These are phyloP conservation scores for Ophiocytium majus DNA, from an alignment of 352 stramenopile species.

Conservation along the genomic window DNA sequence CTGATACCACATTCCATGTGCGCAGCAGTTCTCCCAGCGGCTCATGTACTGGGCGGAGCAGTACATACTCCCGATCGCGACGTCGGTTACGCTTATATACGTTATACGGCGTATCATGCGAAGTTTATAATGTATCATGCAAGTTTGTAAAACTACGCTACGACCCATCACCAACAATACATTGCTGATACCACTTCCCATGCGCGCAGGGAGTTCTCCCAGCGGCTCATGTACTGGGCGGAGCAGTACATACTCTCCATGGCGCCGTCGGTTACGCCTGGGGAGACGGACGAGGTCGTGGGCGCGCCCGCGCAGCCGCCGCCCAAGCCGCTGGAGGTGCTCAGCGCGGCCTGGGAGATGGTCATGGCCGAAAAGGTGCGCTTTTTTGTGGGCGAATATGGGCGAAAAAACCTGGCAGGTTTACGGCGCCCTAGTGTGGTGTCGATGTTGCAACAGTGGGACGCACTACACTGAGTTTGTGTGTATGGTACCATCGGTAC, in stretches of 20 bases:
- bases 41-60: conserved; percentile 72
- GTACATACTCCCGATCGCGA: conserved; percentile 52
- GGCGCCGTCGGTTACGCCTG: conserved; percentile 34
- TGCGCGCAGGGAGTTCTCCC: conserved; percentile 61
- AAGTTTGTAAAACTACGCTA: no score
- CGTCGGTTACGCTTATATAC: conserved; percentile 28
- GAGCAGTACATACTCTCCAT: conserved; percentile 60
- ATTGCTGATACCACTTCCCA: no score
- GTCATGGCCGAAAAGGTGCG: conserved; percentile 77
- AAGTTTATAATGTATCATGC: no score
- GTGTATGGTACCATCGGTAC: no score
- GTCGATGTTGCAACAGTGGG: no score
- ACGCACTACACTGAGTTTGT: no score
- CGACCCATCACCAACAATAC: no score
- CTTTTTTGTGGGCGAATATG: no score
- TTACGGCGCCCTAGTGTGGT: no score
- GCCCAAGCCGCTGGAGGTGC: conserved; percentile 64
- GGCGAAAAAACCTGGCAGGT: no score
- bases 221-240: conserved; percentile 72
- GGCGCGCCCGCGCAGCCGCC: conserved; percentile 20
- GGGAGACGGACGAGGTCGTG: background rate
- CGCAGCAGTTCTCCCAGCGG: conserved; percentile 65
- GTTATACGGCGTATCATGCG: no score
- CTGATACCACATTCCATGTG: background rate
- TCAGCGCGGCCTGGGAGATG: conserved; percentile 69